Conservation (phyloP, 345 rosid genomes). For the Euphorbia lathyris region DNA sequence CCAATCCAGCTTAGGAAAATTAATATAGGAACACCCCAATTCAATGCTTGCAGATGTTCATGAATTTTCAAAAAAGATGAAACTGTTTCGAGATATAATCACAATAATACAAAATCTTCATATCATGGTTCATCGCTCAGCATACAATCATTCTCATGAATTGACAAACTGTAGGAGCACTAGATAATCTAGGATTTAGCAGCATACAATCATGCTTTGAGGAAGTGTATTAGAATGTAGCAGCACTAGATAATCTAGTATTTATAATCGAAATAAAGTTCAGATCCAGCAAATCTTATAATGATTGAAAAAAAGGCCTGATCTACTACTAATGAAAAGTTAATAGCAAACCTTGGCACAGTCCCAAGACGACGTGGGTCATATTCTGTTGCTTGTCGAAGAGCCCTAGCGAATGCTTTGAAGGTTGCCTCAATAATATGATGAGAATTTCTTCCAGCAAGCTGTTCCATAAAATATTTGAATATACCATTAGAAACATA, state of each 20-base stretch:
- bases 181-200: no score
- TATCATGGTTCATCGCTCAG: background rate
- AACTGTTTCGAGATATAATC: background rate
- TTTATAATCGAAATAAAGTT: background rate
- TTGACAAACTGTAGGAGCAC: background rate
- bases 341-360: slow-evolving; percentile 63
- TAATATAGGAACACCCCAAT: background rate
- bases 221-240: background rate
- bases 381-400: slow-evolving; percentile 77
- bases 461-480: slow-evolving; percentile 42
- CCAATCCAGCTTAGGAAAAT: background rate
- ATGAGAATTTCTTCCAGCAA: slow-evolving; percentile 87
- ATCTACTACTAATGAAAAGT: background rate
- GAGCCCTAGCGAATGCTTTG: slow-evolving; percentile 97
- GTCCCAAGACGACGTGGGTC: slow-evolving; percentile 79
- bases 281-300: background rate
- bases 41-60: background rate
- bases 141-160: background rate
- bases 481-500: background rate
- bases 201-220: background rate
- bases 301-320: background rate
- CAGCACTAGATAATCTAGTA: background rate
- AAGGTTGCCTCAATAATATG: slow-evolving; percentile 95
- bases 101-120: background rate
- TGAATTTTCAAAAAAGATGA: background rate